Base-by-base conservation (phyloP, 192 early-diverging fungal species). In the Mortierella hygrophila region DNA sequence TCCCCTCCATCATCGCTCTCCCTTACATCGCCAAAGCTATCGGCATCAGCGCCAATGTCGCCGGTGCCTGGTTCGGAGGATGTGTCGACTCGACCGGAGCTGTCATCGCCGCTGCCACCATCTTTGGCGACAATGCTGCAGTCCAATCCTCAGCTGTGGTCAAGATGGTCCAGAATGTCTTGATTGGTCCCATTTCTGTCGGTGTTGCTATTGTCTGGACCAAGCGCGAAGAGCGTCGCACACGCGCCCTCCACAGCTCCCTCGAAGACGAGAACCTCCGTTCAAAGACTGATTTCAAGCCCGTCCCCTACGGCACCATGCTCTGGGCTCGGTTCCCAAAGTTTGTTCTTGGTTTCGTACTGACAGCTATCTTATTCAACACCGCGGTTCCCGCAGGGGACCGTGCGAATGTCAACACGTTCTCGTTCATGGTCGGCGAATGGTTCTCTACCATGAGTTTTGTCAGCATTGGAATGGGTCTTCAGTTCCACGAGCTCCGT, bases 21-120 rank as follows among this genome's bases (percentile, higher is more conserved):
- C 91, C 91, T 10, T 92, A 90, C 60, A 81, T 92, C 68, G 91
- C 91, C 41, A 89, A 90, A 68, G 60, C 79, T 10, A 52, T 92
- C 29, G 75, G 75, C 3, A 60, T 92, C n/a, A 68, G 75, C 52
- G 26, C 91, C 26, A 74, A 85, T 29, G 89, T 92, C 0, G 79
- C 85, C 29, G 91, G 90, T 65, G 90, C 91, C 21, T 90, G 91
- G 91, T 92, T 92, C 49, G 90, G 91, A 68, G 91, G 91, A 55
- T 92, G 89, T 72, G 85, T 92, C 13, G 91, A 92, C 63, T 92
- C 91, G 15, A 92, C 91, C 23, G 91, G 91, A 57, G 91, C 91
- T 2, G 91, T 92, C 32, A 90, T 90, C 82, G 90, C 90, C 16
- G 86, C 91, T 32, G 87, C 91, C 32, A 89, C 83, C 52, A 92